These are phyloP conservation scores for Blastobotrys petasosporus DNA, from an alignment of 1,139 yeast species.

Conservation along the genomic window DNA sequence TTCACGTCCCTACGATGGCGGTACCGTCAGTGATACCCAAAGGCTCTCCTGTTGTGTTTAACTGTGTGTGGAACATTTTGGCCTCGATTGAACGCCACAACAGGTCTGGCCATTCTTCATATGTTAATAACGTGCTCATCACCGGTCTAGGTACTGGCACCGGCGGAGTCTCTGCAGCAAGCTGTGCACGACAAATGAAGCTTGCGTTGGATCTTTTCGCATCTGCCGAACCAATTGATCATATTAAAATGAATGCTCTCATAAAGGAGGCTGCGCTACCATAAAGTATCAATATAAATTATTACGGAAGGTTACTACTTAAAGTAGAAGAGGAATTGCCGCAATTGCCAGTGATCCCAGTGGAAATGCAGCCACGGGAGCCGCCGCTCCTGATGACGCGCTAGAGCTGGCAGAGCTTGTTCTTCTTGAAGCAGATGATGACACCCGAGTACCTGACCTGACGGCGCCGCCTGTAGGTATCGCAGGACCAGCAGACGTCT, in stretches of 20 bases:
- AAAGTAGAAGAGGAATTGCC: background rate
- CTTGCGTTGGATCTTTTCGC: background rate
- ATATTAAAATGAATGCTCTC: background rate
- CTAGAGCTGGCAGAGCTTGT: no score
- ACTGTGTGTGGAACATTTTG: conserved; percentile 43
- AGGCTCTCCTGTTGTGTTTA: conserved; percentile 35
- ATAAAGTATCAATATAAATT: background rate
- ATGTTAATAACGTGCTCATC: conserved; percentile 32
- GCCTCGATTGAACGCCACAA: conserved; percentile 27
- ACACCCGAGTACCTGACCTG: no score
- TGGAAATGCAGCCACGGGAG: background rate
- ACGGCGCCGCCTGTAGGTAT: no score
- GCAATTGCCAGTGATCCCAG: background rate
- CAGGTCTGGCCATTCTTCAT: conserved; percentile 1
- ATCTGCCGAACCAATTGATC: background rate
- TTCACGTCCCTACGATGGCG: conserved; percentile 48
- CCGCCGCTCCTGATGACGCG: no score
- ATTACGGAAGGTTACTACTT: background rate
- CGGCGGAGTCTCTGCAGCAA: conserved; percentile 38
- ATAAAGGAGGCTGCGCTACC: background rate
- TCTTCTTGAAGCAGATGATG: no score
- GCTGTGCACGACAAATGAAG: conserved; percentile 9
- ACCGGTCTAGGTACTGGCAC: conserved; percentile 51
- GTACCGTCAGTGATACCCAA: conserved; percentile 31
- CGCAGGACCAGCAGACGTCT: no score